Conservation (phyloP, 768 basidiomycete genomes). For the Cyathus striatus region DNA sequence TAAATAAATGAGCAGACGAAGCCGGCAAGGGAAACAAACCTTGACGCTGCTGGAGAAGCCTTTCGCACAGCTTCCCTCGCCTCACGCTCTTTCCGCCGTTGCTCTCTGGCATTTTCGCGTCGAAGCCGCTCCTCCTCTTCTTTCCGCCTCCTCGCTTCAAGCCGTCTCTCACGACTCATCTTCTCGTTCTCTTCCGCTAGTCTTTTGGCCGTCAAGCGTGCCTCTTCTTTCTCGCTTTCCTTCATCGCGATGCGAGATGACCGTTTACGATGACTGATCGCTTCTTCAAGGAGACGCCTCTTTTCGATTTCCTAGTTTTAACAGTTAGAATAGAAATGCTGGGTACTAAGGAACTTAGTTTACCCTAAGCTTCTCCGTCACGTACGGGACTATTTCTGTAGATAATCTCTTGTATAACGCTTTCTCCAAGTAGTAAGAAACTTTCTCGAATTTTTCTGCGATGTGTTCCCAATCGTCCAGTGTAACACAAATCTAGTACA, state of each 20-base stretch:
- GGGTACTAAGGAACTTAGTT: conserved; percentile 1
- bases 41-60: conserved; percentile 5
- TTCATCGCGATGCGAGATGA: conserved; percentile 83
- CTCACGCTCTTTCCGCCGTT: conserved; percentile 44
- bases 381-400: conserved; percentile 63
- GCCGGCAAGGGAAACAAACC: not conserved
- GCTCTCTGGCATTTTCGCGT: conserved; percentile 59
- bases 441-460: conserved; percentile 67
- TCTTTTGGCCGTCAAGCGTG: conserved; percentile 50
- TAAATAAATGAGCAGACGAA: not conserved
- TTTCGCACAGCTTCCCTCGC: conserved; percentile 27
- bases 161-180: conserved; percentile 53
- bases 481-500: conserved; percentile 72
- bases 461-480: conserved; percentile 83
- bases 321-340: not conserved
- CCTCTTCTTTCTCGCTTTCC: conserved; percentile 77
- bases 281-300: conserved; percentile 63
- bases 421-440: conserved; percentile 77
- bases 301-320: conserved; percentile 51
- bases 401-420: conserved; percentile 65
- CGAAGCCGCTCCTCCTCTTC: conserved; percentile 50
- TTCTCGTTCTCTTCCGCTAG: conserved; percentile 68
- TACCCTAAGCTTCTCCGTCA: conserved; percentile 66
- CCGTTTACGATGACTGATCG: conserved; percentile 80
- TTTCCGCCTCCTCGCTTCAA: conserved; percentile 50